phyloP scores from a whole-genome alignment of 495 filamentous ascomycete genomes.

The Hypoxylon fragiforme region DNA sequence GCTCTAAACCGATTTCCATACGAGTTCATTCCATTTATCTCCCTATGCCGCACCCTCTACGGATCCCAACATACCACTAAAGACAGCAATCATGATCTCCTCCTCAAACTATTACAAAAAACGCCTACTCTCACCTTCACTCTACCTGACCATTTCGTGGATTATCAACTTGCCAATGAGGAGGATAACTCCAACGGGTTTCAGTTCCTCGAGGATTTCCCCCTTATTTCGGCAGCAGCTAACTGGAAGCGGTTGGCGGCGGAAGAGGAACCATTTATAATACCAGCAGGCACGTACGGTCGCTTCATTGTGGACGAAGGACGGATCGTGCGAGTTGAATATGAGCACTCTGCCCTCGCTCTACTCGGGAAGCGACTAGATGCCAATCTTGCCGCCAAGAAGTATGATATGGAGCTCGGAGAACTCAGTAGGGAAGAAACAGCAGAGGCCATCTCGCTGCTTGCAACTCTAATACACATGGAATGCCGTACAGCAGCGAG shows the following conservation, averaged over 20 bases:
- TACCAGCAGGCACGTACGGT: constrained; percentile 67
- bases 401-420: constrained; percentile 40
- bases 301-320: constrained; percentile 68
- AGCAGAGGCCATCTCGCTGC: constrained; percentile 45
- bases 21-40: constrained; percentile 79
- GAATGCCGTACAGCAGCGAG: constrained; percentile 38
- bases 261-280: constrained; percentile 50
- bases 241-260: constrained; percentile 32
- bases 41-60: constrained; percentile 45
- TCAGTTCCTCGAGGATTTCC: constrained; percentile 53
- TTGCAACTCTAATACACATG: constrained; percentile 48
- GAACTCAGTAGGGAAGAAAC: constrained; percentile 41
- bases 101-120: constrained; percentile 60
- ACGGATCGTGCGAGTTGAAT: constrained; percentile 60
- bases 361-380: constrained; percentile 77
- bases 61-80: constrained; percentile 44
- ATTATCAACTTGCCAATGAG: constrained; percentile 75
- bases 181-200: constrained; percentile 80
- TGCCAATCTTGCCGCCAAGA: constrained; percentile 47
- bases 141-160: constrained; percentile 64
- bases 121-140: constrained; percentile 74
- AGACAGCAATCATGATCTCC: constrained; percentile 52
- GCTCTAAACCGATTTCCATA: constrained; percentile 81
- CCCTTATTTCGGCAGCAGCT: constrained; percentile 52
- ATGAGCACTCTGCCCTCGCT: constrained; percentile 74